Evolutionary conservation across 2,329 filamentous ascomycete species (phyloP).

Genomic region (Blastomyces silverae): DNA sequence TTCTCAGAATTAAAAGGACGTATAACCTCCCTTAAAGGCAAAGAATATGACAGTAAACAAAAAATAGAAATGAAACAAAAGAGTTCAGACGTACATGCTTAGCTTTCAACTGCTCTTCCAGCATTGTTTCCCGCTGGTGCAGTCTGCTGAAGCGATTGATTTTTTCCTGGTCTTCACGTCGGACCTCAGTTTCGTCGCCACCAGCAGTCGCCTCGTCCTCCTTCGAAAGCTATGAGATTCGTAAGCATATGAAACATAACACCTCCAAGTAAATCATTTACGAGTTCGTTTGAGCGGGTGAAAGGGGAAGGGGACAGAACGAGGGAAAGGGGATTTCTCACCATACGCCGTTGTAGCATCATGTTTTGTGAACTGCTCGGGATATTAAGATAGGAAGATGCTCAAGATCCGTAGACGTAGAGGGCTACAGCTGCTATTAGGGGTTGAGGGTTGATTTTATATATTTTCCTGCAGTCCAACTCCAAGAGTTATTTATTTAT

Average conservation of each 20-base stretch:
- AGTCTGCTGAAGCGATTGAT: conserved; percentile 97
- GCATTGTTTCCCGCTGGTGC: conserved; percentile 71
- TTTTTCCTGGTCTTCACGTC: conserved; percentile 95
- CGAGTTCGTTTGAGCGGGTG: neutral
- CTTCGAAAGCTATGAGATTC: conserved; percentile 66
- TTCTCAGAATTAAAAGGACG: neutral
- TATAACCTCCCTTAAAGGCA: neutral
- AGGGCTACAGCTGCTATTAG: neutral
- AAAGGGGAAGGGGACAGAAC: neutral
- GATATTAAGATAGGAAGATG: neutral
- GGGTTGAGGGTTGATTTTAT: neutral
- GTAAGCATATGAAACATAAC: conserved; percentile 1
- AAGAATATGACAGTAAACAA: neutral
- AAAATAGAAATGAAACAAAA: neutral
- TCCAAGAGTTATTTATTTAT: neutral
- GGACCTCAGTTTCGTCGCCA: conserved; percentile 82
- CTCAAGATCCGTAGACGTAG: neutral
- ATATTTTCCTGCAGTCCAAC: neutral
- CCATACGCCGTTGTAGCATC: conserved; percentile 14
- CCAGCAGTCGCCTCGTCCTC: conserved; percentile 73
- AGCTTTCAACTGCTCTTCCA: conserved; percentile 72
- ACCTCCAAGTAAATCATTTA: neutral
- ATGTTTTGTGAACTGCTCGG: neutral
- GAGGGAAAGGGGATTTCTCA: neutral
- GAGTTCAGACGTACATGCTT: conserved; percentile 59